Evolutionary conservation across 441 rosid species (phyloP), one percentile per base, ranked within the genome.

Genomic region (Biscutella auriculata): DNA sequence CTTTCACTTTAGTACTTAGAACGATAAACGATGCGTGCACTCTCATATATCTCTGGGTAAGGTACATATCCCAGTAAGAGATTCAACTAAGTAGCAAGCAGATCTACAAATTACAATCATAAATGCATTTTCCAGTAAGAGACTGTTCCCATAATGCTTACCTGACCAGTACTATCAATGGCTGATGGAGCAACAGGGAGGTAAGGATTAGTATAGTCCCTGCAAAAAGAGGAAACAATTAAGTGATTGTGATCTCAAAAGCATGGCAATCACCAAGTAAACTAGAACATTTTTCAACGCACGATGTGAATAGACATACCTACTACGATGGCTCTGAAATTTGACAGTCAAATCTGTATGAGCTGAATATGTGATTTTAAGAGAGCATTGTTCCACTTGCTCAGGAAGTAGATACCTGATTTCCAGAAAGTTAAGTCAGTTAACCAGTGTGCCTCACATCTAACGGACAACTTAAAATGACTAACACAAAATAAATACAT

Each of bases 101-200:
- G 42, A 29, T 27, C 35, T 14, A 23, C 44, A 33, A 33, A 42
- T 43, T 14, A 23, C 44, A 33, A 33, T 52, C 42, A 47, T 32
- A 45, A 12, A 53, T 23, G 46, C 40, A 33, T 9, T 30, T 52
- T 9, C 30, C 11, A 12, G 15, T 8, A 41, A 26, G 14, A 53
- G 32, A 41, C 13, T 9, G 30, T 7, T 44, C 8, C 17, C 40
- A 61, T 17, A 33, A 14, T 41, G 54, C 41, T 50, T 78, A 90
- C 97, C 92, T 84, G 84, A 47, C 85, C 86, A 63, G 75, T 74
- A 48, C 89, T 95, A 73, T 84, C 99, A 58, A 94, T 87, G 43
- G 99, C 97, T 37, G 96, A 94, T 57, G 92, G 95, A 53, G 97
- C 97, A 80, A 94, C 92, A 13, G 97, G 96, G 71, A 93, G 97